Evolutionary conservation across 78 protist genomes (phyloP), one percentile per base, ranked within the genome.

Genomic region (Bigelowiella natans): DNA sequence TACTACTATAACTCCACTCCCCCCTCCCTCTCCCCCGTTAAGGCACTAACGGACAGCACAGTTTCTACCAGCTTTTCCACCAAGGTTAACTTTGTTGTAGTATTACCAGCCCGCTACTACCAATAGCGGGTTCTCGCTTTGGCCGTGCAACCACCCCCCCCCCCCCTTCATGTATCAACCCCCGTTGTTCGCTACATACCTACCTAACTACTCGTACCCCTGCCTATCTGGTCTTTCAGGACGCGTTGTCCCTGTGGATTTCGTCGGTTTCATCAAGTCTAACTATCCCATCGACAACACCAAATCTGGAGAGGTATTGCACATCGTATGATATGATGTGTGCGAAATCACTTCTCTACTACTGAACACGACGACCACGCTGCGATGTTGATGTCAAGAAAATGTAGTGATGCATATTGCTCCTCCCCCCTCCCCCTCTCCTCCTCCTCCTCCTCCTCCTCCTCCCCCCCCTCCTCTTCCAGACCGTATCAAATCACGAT

Each of bases 41-140:
- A 63, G 82, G 82, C 1, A 88, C 90, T 29, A 88, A 29, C 31
- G 90, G 85, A 0, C 90, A 88, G 82, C 90, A 88, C 86, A 34
- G 40, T 11, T 88, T 88, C 90, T 88, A 36, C 1, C 90, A 88
- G 82, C 82, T 88, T n/a, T 1, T 88, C n/a, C 90, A 88, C 30
- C 87, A 85, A 11, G 73, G 73, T 51, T 26, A 28, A 95, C 38
- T 89, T 97, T 40, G 98, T 98, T 36, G 40, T 93, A 40, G 99
- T 96, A 83, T 97, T 97, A 86, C 85, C 96, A 34, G 96, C 96
- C 18, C 92, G 95, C 38, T 85, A 94, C 28, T 88, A 92, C 63
- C 88, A 95, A 7, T 97, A 94, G 36, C 93, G n/a, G n/a, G n/a
- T n/a, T n/a, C n/a, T n/a, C n/a, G n/a, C n/a, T n/a, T n/a, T n/a